Evolutionary conservation across 352 stramenopile species (phyloP).

Genomic region (Phytophthora colocasiae): DNA sequence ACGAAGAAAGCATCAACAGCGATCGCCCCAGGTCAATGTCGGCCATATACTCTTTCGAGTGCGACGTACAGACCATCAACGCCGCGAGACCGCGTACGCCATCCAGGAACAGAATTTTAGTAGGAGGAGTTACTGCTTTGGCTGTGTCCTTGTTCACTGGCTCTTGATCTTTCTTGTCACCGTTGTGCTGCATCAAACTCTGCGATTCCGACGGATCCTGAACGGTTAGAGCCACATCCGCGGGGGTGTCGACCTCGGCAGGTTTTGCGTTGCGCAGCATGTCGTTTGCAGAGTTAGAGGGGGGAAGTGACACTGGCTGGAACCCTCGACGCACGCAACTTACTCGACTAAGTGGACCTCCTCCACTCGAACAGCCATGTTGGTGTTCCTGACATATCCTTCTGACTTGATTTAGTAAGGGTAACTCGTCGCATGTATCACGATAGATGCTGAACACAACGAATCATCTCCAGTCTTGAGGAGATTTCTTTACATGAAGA

Average conservation of each 20-base stretch:
- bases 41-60: slow-evolving; percentile 40
- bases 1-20: slow-evolving; percentile 59
- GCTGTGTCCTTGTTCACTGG: background rate
- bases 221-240: slow-evolving; percentile 13
- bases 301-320: slow-evolving; percentile 13
- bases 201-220: background rate
- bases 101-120: slow-evolving; percentile 46
- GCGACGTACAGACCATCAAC: slow-evolving; percentile 39
- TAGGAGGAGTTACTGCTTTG: slow-evolving; percentile 2
- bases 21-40: slow-evolving; percentile 34
- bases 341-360: slow-evolving; percentile 7
- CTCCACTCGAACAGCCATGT: background rate
- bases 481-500: slow-evolving; percentile 94
- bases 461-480: slow-evolving; percentile 94
- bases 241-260: background rate
- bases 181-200: background rate
- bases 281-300: background rate
- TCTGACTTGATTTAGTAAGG: background rate
- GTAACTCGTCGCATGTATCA: slow-evolving; percentile 43
- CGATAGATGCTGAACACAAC: slow-evolving; percentile 94
- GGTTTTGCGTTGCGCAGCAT: slow-evolving; percentile 27
- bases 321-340: background rate
- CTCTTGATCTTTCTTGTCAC: slow-evolving; percentile 16
- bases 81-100: slow-evolving; percentile 48
- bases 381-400: slow-evolving; percentile 6